Conservation (phyloP, 352 stramenopile species). For the Pythium monospermum region DNA sequence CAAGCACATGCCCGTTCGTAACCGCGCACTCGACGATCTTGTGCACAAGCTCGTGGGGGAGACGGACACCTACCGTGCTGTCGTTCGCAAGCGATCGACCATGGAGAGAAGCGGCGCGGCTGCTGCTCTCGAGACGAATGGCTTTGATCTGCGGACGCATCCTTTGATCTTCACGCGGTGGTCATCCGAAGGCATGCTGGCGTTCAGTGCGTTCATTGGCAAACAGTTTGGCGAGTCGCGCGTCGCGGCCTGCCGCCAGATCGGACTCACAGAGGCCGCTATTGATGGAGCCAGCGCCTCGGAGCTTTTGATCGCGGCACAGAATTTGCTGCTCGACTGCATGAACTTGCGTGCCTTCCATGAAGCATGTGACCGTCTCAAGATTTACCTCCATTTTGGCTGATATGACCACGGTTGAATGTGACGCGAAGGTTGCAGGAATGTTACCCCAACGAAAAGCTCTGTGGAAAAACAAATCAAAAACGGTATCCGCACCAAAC, state of each 20-base stretch:
- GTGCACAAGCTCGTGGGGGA: constrained; percentile 63
- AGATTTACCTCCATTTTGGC: constrained; percentile 74
- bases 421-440: constrained; percentile 33
- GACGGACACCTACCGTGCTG: constrained; percentile 46
- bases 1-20: constrained; percentile 64
- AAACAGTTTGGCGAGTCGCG: constrained; percentile 63
- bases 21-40: constrained; percentile 77
- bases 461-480: constrained; percentile 8
- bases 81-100: constrained; percentile 16
- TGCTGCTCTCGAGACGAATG: not conserved
- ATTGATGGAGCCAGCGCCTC: constrained; percentile 46
- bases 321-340: constrained; percentile 67
- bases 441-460: constrained; percentile 8
- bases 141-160: constrained; percentile 17
- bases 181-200: constrained; percentile 38
- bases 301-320: constrained; percentile 45
- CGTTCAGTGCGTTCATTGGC: constrained; percentile 36
- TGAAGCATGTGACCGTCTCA: constrained; percentile 50
- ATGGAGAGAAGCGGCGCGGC: constrained; percentile 7
- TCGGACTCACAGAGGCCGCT: constrained; percentile 58
- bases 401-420: constrained; percentile 24
- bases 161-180: constrained; percentile 52
- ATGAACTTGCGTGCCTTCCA: constrained; percentile 34
- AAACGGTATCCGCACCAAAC: not conserved
- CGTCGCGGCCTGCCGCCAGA: constrained; percentile 45